Evolutionary conservation across 1,284 basidiomycete genomes (phyloP), one percentile per base, ranked within the genome.

Genomic region (Leccinum holopus): DNA sequence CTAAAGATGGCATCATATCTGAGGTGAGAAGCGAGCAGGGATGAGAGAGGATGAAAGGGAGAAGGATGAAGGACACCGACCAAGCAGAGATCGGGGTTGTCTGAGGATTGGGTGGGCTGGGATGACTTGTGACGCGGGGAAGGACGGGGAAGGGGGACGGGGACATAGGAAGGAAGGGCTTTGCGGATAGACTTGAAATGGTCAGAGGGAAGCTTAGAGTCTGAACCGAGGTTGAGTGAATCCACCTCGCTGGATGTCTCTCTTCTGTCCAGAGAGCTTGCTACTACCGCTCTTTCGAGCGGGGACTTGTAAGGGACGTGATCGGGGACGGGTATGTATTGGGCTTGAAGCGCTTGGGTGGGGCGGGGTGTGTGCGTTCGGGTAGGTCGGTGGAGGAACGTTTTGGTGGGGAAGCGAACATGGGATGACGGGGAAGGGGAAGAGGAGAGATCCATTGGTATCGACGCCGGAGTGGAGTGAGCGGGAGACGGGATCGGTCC

Each of bases 261-360:
- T 56, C 62, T 68, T 3, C 35, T 35, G 55, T 67, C 70, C 5
- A 63, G 60, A 35, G 63, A 25, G 2, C 33, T 11, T 10, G 62
- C 52, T 3, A 37, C 32, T 57, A 25, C 58, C 57, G 18, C 1
- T 21, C 60, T 64, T 52, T 66, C 18, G 14, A 57, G 16, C 21
- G 41, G 57, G 47, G 65, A 66, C 44, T 44, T 44, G 41, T 44
- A 10, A 18, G 10, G n/a, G 30, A 70, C 18, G 58, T 80, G 80
- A 67, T 84, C 82, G 65, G 81, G 80, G 55, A 77, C 71, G 2
- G 68, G n/a, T n/a, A 65, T 5, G 62, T 62, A 25, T 72, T 68
- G 25, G 70, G 74, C 61, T 80, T 84, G 35, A 76, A 72, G 16
- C 82, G 78, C 66, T 86, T 85, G n/a, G n/a, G n/a, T 6, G 68